Evolutionary conservation across 805 yeast species (phyloP).

Genomic region (Lachancea sp.): DNA sequence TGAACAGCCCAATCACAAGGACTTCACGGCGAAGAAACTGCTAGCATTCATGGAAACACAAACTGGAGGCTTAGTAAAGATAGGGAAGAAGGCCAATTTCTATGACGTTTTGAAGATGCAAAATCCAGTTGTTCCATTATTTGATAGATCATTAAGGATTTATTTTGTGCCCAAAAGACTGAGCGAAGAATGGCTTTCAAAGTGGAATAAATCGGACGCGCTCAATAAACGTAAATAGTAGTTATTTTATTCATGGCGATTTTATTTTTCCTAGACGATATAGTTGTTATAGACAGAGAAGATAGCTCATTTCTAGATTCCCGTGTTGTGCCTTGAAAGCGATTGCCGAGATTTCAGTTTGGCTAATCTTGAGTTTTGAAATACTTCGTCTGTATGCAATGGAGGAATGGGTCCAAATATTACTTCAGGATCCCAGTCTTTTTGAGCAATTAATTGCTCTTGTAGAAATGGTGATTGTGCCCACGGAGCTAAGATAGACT

Average conservation of each 20-base stretch:
- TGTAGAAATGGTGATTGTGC: slow-evolving; percentile 54
- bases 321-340: slow-evolving; percentile 1
- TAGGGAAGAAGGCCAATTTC: slow-evolving; percentile 69
- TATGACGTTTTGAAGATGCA: slow-evolving; percentile 57
- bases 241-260: neutral
- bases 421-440: slow-evolving; percentile 53
- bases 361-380: slow-evolving; percentile 44
- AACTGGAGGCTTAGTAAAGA: slow-evolving; percentile 77
- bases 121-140: slow-evolving; percentile 63
- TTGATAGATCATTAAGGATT: slow-evolving; percentile 65
- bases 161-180: slow-evolving; percentile 74
- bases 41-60: slow-evolving; percentile 78
- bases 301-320: neutral
- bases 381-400: slow-evolving; percentile 62
- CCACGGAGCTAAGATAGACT: slow-evolving; percentile 50
- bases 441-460: slow-evolving; percentile 40
- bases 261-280: no score
- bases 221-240: slow-evolving; percentile 38
- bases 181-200: slow-evolving; percentile 55
- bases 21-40: slow-evolving; percentile 52
- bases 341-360: slow-evolving; percentile 48
- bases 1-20: slow-evolving; percentile 48
- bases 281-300: neutral
- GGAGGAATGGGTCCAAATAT: slow-evolving; percentile 74
- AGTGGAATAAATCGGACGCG: slow-evolving; percentile 60